phyloP scores from a whole-genome alignment of 148 eudicot genomes.

The Drosera capensis region DNA sequence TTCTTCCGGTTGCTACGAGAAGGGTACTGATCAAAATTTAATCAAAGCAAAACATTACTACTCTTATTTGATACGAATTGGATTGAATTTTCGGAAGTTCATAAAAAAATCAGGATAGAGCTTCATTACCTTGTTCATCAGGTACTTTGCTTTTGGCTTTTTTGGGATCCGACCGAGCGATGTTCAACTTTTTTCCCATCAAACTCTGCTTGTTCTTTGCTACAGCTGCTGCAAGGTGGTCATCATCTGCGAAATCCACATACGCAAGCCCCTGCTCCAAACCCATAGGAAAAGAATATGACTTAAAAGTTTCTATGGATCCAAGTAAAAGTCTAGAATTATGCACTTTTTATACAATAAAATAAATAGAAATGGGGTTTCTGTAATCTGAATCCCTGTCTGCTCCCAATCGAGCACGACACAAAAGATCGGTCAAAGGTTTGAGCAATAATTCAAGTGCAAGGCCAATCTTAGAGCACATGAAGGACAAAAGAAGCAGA shows the following conservation, averaged over 20 bases:
- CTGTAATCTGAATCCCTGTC: background rate
- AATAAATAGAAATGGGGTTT: background rate
- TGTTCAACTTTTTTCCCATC: slow-evolving; percentile 49
- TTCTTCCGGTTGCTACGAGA: no score
- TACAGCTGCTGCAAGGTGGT: slow-evolving; percentile 68
- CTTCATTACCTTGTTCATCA: slow-evolving; percentile 14
- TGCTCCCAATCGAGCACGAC: no score
- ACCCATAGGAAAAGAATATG: slow-evolving; percentile 1
- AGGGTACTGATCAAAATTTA: no score
- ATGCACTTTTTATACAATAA: no score
- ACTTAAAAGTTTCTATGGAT: background rate
- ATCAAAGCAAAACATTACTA: no score
- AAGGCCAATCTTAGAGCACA: no score
- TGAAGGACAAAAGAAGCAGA: no score
- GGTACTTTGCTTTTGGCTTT: slow-evolving; percentile 29
- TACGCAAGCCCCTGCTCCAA: slow-evolving; percentile 88
- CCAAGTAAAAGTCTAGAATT: background rate
- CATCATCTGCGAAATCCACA: slow-evolving; percentile 78
- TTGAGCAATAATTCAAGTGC: no score
- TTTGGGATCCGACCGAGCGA: slow-evolving; percentile 74
- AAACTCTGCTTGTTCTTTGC: slow-evolving; percentile 54
- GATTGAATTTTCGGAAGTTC: no score
- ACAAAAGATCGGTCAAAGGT: no score
- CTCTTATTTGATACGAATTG: no score
- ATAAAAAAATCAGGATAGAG: no score